phyloP scores from a whole-genome alignment of 2,329 filamentous ascomycete genomes.

The Aspergillus japonicus region DNA sequence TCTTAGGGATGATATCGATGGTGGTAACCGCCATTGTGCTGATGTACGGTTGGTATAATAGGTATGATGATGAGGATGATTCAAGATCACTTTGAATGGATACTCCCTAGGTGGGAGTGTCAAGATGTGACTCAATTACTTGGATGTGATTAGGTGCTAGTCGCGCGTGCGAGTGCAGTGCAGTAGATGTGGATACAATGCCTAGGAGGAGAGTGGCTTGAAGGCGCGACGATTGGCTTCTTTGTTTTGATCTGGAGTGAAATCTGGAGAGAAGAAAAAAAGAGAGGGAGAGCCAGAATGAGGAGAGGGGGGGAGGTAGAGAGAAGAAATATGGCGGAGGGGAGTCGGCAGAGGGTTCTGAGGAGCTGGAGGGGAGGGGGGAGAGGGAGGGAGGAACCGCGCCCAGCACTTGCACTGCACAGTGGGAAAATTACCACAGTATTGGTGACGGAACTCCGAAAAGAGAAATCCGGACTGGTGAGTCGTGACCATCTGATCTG shows the following conservation, averaged over 20 bases:
- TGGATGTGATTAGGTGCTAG: slow-evolving; percentile 1
- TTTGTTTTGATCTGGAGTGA: slow-evolving; percentile 7
- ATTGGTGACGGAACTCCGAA: slow-evolving; percentile 17
- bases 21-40: slow-evolving; percentile 26
- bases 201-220: neutral
- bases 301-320: slow-evolving; percentile 3
- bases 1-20: slow-evolving; percentile 18
- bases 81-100: neutral
- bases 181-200: neutral
- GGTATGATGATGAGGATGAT: neutral
- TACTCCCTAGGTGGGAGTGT: neutral
- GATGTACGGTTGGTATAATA: neutral
- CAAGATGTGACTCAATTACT: neutral
- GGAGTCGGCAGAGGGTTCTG: neutral
- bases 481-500: slow-evolving; percentile 18
- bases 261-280: neutral
- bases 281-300: slow-evolving; percentile 1
- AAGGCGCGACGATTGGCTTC: neutral
- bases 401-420: too few relatives aligned
- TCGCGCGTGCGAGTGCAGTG: neutral
- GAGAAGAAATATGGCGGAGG: slow-evolving; percentile 9
- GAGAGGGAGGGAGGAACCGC: neutral
- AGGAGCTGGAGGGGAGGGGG: neutral
- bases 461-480: slow-evolving; percentile 20
- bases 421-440: neutral